Conservation (phyloP, 2,329 filamentous ascomycete species). For the Pyrenophora tritici-repentis region DNA sequence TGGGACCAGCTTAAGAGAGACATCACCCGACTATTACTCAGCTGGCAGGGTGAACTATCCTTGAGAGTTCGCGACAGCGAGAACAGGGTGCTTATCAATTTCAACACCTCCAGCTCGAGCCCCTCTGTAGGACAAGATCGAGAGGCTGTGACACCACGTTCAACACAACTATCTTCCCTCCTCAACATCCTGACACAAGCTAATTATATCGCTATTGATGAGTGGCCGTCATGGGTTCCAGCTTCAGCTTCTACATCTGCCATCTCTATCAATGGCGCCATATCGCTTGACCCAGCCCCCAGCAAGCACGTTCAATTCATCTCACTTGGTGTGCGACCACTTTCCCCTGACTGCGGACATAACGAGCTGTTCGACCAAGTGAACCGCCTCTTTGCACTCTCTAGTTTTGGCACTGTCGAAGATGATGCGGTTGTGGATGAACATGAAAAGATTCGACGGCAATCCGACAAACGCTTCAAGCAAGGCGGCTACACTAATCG, state of each 20-base stretch:
- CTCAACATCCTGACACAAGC: constrained; percentile 66
- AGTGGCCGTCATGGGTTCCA: constrained; percentile 67
- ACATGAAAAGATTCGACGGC: constrained; percentile 43
- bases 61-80: constrained; percentile 64
- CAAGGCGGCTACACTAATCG: constrained; percentile 56
- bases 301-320: constrained; percentile 80
- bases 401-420: constrained; percentile 72
- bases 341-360: constrained; percentile 60
- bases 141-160: constrained; percentile 11
- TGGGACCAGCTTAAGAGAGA: constrained; percentile 67
- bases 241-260: constrained; percentile 68
- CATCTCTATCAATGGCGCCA: constrained; percentile 69
- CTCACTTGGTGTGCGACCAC: constrained; percentile 72
- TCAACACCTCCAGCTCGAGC: constrained; percentile 25
- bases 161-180: constrained; percentile 26
- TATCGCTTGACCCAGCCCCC: constrained; percentile 72
- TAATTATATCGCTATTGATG: constrained; percentile 61
- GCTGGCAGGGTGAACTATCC: constrained; percentile 64
- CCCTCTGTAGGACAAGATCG: background rate
- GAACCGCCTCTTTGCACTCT: constrained; percentile 76
- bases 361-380: constrained; percentile 76
- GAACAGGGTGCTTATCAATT: constrained; percentile 44
- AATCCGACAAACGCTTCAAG: constrained; percentile 52
- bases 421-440: constrained; percentile 47
- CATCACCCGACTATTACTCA: constrained; percentile 69